These are phyloP conservation scores for Penicillium egyptiacum DNA, from an alignment of 495 filamentous ascomycete genomes.

Conservation along the genomic window DNA sequence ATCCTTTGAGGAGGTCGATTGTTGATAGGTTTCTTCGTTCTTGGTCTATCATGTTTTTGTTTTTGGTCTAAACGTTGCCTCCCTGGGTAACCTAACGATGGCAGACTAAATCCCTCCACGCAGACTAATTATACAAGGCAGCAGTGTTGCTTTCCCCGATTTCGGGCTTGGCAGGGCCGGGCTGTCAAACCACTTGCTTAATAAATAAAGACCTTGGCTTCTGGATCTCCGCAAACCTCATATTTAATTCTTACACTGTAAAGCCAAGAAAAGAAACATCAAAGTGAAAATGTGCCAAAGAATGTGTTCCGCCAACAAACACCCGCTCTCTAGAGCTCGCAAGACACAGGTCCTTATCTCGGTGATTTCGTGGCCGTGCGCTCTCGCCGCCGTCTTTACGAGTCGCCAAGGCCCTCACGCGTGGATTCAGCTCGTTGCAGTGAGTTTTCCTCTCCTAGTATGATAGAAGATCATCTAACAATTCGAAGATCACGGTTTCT, in stretches of 20 bases:
- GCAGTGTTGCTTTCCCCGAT: background rate
- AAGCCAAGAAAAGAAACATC: background rate
- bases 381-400: slow-evolving; percentile 9
- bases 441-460: background rate
- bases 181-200: background rate
- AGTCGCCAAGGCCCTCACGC: slow-evolving; percentile 3
- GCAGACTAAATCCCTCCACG: background rate
- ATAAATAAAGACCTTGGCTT: background rate
- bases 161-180: background rate
- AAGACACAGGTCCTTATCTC: slow-evolving; percentile 9
- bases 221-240: background rate
- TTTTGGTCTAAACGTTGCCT: too few species aligned
- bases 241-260: background rate
- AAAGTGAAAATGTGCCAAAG: slow-evolving; percentile 2
- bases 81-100: too few species aligned
- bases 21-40: too few species aligned
- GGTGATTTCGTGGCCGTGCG: slow-evolving; percentile 6
- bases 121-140: background rate
- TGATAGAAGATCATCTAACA: background rate
- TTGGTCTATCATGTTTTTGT: too few species aligned
- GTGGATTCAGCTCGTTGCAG: slow-evolving; percentile 4
- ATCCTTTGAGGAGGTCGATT: too few species aligned
- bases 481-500: slow-evolving; percentile 6
- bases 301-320: background rate
- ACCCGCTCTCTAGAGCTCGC: slow-evolving; percentile 7